Percentiles rank a stretch among this genome's conserved stretches.
These are phyloP conservation scores for Glonium stellatum DNA, from an alignment of 495 filamentous ascomycete species.

Conservation along the genomic window DNA sequence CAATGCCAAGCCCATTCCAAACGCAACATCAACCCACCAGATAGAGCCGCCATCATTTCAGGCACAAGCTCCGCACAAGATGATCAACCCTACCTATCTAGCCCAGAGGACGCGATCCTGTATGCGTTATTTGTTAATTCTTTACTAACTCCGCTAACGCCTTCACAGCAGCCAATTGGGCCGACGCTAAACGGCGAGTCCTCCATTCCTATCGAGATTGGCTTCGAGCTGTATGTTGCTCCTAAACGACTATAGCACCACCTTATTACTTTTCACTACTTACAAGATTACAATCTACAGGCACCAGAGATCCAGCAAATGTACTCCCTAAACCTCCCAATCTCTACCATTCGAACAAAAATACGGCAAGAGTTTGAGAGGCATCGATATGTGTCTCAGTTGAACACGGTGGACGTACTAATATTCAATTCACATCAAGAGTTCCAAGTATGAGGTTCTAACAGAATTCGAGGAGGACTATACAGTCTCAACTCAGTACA, in stretches of 20 bases:
- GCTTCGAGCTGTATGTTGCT: slow-evolving; percentile 75
- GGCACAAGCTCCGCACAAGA: slow-evolving; percentile 41
- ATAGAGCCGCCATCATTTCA: not conserved
- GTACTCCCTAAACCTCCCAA: slow-evolving; percentile 85
- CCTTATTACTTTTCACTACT: not conserved
- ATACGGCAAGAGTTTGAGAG: slow-evolving; percentile 96
- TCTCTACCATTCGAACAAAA: slow-evolving; percentile 83
- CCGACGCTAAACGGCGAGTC: slow-evolving; percentile 75
- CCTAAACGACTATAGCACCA: not conserved
- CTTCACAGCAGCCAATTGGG: slow-evolving; percentile 70
- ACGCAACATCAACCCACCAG: slow-evolving; percentile 14
- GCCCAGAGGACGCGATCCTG: slow-evolving; percentile 84
- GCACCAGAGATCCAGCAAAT: slow-evolving; percentile 92
- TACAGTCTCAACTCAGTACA: not conserved
- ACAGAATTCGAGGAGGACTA: not conserved
- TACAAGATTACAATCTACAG: slow-evolving; percentile 40
- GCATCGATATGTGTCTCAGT: slow-evolving; percentile 85
- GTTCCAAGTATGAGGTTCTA: slow-evolving; percentile 57
- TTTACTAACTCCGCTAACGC: not conserved
- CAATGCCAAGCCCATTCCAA: not conserved
- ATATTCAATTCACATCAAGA: slow-evolving; percentile 81
- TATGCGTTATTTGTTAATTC: slow-evolving; percentile 44
- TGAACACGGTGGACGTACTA: slow-evolving; percentile 79
- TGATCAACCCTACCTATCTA: slow-evolving; percentile 88
- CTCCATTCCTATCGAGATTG: slow-evolving; percentile 84